These are phyloP conservation scores for Penicillium sp. DNA, from an alignment of 2,329 filamentous ascomycete genomes.

Conservation along the genomic window DNA sequence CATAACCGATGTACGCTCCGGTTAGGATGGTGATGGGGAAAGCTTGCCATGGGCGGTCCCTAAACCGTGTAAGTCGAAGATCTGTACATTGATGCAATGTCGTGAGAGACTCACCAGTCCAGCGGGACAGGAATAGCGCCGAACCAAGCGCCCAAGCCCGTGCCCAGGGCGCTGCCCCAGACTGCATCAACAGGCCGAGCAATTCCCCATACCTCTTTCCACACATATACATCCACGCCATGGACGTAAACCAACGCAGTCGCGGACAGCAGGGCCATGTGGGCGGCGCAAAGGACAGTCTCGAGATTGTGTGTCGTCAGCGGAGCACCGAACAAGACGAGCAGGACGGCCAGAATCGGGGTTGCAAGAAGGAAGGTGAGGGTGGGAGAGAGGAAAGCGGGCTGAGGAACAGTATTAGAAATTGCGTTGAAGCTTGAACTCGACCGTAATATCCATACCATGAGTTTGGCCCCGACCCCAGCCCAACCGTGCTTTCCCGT, in stretches of 20 bases:
- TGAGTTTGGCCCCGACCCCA: conserved; percentile 23
- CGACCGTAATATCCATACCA: conserved; percentile 19
- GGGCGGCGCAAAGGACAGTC: conserved; percentile 73
- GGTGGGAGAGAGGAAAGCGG: conserved; percentile 64
- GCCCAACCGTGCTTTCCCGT: conserved; percentile 16
- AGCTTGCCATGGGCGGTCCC: conserved; percentile 96
- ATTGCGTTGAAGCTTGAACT: neutral
- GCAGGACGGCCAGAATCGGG: conserved; percentile 55
- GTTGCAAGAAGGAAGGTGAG: conserved; percentile 50
- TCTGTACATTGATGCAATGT: neutral
- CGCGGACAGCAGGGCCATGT: conserved; percentile 72
- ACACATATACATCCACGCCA: conserved; percentile 67
- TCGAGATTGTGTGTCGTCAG: conserved; percentile 73
- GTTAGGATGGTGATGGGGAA: conserved; percentile 91
- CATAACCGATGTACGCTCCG: conserved; percentile 75
- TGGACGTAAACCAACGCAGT: conserved; percentile 82
- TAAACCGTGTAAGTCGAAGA: conserved; percentile 22
- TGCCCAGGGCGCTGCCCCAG: conserved; percentile 76
- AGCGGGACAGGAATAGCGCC: conserved; percentile 92
- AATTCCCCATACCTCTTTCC: conserved; percentile 65
- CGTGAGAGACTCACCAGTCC: conserved; percentile 63
- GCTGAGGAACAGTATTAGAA: conserved; percentile 44
- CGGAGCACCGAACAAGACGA: conserved; percentile 89
- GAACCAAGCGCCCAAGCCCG: conserved; percentile 77
- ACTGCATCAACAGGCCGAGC: conserved; percentile 74